phyloP scores from a whole-genome alignment of 2,329 filamentous ascomycete species.

The Apiospora aurea region DNA sequence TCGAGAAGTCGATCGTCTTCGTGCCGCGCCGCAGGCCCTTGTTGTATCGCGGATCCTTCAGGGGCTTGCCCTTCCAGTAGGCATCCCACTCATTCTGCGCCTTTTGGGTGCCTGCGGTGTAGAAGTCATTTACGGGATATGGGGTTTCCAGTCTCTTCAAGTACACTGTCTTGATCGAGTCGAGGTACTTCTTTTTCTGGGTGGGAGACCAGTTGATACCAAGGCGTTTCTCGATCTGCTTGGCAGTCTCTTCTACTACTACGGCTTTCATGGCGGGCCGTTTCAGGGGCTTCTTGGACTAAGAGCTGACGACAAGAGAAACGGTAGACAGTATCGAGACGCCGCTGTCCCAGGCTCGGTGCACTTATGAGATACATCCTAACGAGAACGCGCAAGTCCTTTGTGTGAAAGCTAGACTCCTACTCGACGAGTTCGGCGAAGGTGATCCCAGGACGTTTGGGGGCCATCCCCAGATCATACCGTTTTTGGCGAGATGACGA shows the following conservation, averaged over 20 bases:
- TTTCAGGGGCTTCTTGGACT: not conserved
- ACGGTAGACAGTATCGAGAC: too few relatives aligned
- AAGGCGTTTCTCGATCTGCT: constrained; percentile 20
- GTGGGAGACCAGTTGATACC: constrained; percentile 28
- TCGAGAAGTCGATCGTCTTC: constrained; percentile 26
- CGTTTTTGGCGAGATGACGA: not conserved
- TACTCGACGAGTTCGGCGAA: not conserved
- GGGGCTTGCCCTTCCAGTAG: constrained; percentile 26
- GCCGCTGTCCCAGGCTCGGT: not conserved
- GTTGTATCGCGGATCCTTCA: constrained; percentile 28
- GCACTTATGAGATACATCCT: not conserved
- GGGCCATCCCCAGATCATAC: not conserved
- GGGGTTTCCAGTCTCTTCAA: constrained; percentile 25
- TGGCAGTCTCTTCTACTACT: constrained; percentile 15
- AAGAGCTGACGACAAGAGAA: not conserved
- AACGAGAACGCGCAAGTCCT: not conserved
- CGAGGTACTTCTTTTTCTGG: constrained; percentile 26
- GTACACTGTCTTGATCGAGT: constrained; percentile 27
- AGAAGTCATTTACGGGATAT: constrained; percentile 28
- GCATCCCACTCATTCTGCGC: constrained; percentile 28
- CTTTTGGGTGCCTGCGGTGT: constrained; percentile 28
- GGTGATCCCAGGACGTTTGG: too few relatives aligned
- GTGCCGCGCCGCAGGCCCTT: constrained; percentile 27
- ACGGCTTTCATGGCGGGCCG: not conserved
- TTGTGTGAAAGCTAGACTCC: not conserved